Conservation (phyloP, 1,139 yeast species). For the Pichia sp. region DNA sequence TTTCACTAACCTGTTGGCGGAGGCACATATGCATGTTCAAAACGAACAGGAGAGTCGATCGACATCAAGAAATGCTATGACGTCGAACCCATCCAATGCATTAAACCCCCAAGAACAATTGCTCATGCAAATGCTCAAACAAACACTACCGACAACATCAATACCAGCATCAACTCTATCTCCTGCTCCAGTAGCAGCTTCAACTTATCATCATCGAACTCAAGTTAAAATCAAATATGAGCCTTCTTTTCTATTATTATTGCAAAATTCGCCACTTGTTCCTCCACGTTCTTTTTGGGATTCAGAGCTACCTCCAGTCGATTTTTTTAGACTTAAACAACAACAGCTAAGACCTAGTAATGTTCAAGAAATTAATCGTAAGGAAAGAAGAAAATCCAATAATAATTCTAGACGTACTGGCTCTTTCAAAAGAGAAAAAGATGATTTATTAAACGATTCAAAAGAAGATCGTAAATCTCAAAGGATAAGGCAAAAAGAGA, state of each 20-base stretch:
- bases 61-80: too few species aligned
- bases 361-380: not conserved
- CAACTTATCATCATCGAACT: too few species aligned
- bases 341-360: not conserved
- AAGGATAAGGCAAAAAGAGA: slow-evolving; percentile 17
- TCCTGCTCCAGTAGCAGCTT: too few species aligned
- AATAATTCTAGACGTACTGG: slow-evolving; percentile 17
- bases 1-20: slow-evolving; percentile 25
- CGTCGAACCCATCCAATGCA: too few species aligned
- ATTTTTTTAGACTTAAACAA: slow-evolving; percentile 12
- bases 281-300: slow-evolving; percentile 5
- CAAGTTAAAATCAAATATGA: slow-evolving; percentile 1
- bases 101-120: slow-evolving; percentile 4
- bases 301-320: slow-evolving; percentile 11
- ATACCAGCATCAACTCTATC: too few species aligned
- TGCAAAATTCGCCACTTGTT: slow-evolving; percentile 35
- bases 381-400: slow-evolving; percentile 7
- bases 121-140: slow-evolving; percentile 6
- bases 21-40: slow-evolving; percentile 26
- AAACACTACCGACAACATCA: too few species aligned
- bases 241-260: slow-evolving; percentile 31
- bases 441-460: not conserved
- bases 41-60: slow-evolving; percentile 17
- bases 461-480: slow-evolving; percentile 14
- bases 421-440: slow-evolving; percentile 1